These are phyloP conservation scores for Capsicum rhomboideum DNA, from an alignment of 257 asterid species.

Conservation along the genomic window DNA sequence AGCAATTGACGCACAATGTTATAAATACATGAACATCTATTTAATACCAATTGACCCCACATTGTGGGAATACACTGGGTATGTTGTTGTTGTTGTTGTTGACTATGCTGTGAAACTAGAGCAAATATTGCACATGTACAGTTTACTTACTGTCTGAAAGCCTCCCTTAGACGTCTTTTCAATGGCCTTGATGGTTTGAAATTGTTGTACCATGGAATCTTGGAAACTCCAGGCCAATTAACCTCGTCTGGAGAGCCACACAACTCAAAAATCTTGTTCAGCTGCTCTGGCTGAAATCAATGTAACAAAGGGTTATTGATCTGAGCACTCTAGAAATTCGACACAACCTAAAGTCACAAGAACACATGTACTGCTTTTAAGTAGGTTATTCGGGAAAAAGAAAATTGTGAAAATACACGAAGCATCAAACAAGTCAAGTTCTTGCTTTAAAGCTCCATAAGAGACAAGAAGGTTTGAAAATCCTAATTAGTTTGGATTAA, in stretches of 20 bases:
- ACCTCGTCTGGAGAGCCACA: slow-evolving; percentile 97
- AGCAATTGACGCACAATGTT: neutral
- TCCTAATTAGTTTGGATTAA: neutral
- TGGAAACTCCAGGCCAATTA: slow-evolving; percentile 97
- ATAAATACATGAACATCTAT: neutral
- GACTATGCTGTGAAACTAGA: neutral
- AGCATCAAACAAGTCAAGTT: neutral
- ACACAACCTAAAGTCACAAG: neutral
- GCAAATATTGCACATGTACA: neutral
- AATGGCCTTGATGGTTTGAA: slow-evolving; percentile 83
- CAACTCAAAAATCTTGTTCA: slow-evolving; percentile 85
- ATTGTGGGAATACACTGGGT: too few species aligned
- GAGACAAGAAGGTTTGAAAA: neutral
- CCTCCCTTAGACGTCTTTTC: slow-evolving; percentile 83
- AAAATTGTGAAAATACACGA: neutral
- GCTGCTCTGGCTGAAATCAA: slow-evolving; percentile 81
- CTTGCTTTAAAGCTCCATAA: neutral
- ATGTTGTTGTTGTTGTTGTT: too few species aligned
- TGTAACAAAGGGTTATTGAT: neutral
- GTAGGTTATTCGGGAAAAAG: neutral
- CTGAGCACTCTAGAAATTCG: neutral
- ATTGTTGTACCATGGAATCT: slow-evolving; percentile 90
- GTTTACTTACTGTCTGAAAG: slow-evolving; percentile 68
- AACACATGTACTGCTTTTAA: neutral
- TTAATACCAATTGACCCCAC: neutral